Evolutionary conservation across 257 asterid species (phyloP), one percentile per base, ranked within the genome.

Genomic region (Solanum commersonii): DNA sequence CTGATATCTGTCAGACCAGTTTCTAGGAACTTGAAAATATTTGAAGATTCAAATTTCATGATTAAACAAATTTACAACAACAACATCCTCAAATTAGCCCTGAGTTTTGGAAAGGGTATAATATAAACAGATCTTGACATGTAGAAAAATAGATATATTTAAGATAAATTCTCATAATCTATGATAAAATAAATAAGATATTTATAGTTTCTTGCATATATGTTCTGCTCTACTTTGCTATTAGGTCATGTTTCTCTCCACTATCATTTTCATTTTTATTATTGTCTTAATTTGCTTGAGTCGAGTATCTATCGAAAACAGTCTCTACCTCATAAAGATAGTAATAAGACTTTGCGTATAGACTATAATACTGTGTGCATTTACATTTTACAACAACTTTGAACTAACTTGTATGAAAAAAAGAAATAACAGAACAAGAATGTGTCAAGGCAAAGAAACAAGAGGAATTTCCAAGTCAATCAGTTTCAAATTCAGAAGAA

Each of bases 401-500:
- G 9, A 73, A 20, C 82, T 20, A 35, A 35, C 25, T 35, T 35
- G 10, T 73, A 35, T 73, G 29, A 10, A 22, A 10, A 34, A 25
- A 20, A 10, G 14, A 16, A 52, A 52, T 5, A 1, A 88, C 90
- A 90, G 91, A 90, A 87, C 84, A 89, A 88, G 44, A 79, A 25
- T 87, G 87, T 60, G 16, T 71, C 13, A 87, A 85, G 73, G 88
- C 84, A 78, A 78, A 87, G 42, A 81, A 81, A 73, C 88, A 87
- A n/a, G 91, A 88, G 20, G 86, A 87, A 38, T 84, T 89, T 40
- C 81, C 95, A 40, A 87, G 90, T 73, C 77, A 91, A 84, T 82
- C 83, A 52, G 27, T 10, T 81, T 82, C 82, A 14, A 87, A 78
- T 35, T 29, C 87, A 85, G 40, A 14, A 2, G 87, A 34, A 18